A percentile compares a stretch with the other conserved stretches of the same genome.
Evolutionary conservation across 805 yeast species (phyloP).

Genomic region (Starmera pachycereana): DNA sequence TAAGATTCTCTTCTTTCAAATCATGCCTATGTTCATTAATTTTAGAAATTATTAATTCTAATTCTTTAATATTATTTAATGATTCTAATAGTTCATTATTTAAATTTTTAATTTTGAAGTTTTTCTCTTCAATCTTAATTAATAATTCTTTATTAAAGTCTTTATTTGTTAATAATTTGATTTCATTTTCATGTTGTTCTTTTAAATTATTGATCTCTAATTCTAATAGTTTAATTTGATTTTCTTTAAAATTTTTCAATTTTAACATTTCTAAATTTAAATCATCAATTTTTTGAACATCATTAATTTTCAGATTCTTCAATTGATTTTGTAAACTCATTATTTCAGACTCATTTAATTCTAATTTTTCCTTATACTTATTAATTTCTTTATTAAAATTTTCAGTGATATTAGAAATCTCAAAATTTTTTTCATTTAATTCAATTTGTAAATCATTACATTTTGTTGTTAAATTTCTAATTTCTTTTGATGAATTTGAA

Average conservation of each 20-base stretch:
- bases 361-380: conserved; percentile 13
- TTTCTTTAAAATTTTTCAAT: conserved; percentile 28
- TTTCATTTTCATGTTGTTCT: conserved; percentile 26
- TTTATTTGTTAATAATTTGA: conserved; percentile 12
- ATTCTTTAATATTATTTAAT: conserved; percentile 18
- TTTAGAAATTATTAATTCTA: conserved; percentile 18
- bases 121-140: conserved; percentile 16
- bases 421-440: conserved; percentile 13
- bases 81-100: conserved; percentile 14
- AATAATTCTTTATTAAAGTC: conserved; percentile 15
- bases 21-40: conserved; percentile 23
- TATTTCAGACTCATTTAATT: conserved; percentile 28
- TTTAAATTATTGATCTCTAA: conserved; percentile 28
- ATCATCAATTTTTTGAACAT: conserved; percentile 23
- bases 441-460: conserved; percentile 23
- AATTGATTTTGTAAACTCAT: conserved; percentile 24
- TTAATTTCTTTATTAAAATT: conserved; percentile 15
- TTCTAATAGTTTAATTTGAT: conserved; percentile 25
- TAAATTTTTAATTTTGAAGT: conserved; percentile 14
- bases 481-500: conserved; percentile 22
- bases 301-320: conserved; percentile 20
- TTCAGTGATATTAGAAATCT: conserved; percentile 10
- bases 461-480: conserved; percentile 26
- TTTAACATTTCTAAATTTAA: conserved; percentile 26
- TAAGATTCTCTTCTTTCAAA: conserved; percentile 21